Conservation (phyloP, 495 filamentous ascomycete genomes). For the Lasiosphaeris hirsuta region DNA sequence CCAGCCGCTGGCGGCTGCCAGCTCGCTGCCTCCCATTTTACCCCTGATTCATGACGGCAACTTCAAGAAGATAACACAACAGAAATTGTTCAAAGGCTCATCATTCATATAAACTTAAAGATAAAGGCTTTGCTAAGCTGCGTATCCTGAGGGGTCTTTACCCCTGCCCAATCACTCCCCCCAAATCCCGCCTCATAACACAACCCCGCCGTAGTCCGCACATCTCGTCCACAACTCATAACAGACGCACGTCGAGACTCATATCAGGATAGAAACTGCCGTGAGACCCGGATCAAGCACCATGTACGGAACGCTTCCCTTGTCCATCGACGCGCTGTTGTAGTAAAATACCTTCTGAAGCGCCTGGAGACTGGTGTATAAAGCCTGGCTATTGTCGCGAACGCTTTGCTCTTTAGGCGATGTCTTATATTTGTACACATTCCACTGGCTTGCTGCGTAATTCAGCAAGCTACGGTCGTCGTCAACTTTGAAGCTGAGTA, state of each 20-base stretch:
- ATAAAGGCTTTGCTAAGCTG: neutral
- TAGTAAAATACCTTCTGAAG: slow-evolving; percentile 24
- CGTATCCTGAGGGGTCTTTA: too few relatives aligned
- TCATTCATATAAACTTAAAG: neutral
- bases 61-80: too few relatives aligned
- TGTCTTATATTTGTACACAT: slow-evolving; percentile 24
- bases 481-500: slow-evolving; percentile 43
- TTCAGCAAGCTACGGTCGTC: slow-evolving; percentile 36
- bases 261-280: slow-evolving; percentile 42
- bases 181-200: neutral
- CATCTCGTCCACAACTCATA: neutral
- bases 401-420: slow-evolving; percentile 12
- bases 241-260: neutral
- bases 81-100: neutral
- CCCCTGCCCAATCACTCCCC: too few relatives aligned
- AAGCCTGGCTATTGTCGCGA: slow-evolving; percentile 20
- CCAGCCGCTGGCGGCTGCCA: too few relatives aligned
- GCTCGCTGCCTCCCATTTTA: too few relatives aligned
- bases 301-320: slow-evolving; percentile 38
- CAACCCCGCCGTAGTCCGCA: neutral
- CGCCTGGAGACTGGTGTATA: slow-evolving; percentile 26
- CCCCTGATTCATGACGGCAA: too few relatives aligned
- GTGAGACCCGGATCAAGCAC: slow-evolving; percentile 40
- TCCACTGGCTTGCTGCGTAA: slow-evolving; percentile 36
- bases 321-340: slow-evolving; percentile 27